Evolutionary conservation across 2,329 filamentous ascomycete species (phyloP), one percentile per base, ranked within the genome.

Genomic region (Trematosphaeria pertusa): DNA sequence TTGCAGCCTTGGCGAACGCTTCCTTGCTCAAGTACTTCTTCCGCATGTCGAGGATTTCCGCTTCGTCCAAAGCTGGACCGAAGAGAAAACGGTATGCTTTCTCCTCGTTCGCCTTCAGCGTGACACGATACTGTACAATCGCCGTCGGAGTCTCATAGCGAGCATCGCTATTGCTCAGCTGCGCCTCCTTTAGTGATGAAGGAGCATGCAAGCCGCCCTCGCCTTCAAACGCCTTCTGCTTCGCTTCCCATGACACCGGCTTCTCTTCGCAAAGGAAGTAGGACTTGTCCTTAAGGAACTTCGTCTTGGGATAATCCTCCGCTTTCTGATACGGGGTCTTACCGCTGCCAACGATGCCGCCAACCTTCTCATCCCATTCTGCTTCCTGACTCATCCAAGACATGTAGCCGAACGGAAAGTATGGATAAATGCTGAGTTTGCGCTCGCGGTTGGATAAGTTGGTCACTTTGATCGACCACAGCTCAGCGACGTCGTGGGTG

Each of bases 301-400:
- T 83, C 59, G 80, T 81, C 67, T 82, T 83, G 52, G 77, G 80
- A 59, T 82, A 83, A 46, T 84, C 80, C 49, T 75, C 73, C 0
- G 79, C 75, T 57, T 82, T 82, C 48, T 83, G 81, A 56, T 84
- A 83, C 0, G 81, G 81, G 1, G 80, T 82, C 49, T 81, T 75
- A 58, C 77, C 76, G 63, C 71, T 81, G 18, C 72, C 79, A 9
- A 84, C 73, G 10, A 84, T 71, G 18, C 77, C 81, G 17, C 71
- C 70, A 15, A 82, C 70, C 8, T 80, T 76, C 5, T 67, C 44
- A 17, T 75, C 73, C 71, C 78, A 83, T 52, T 80, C 77, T 26
- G 77, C 80, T 22, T 78, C 79, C 61, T 82, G 81, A 61, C 82
- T 83, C 81, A 83, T 84, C 81, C 81, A 83, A 11, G 81, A 83